Conservation (phyloP, 305 asterid genomes). For the Fraxinus latifolia region DNA sequence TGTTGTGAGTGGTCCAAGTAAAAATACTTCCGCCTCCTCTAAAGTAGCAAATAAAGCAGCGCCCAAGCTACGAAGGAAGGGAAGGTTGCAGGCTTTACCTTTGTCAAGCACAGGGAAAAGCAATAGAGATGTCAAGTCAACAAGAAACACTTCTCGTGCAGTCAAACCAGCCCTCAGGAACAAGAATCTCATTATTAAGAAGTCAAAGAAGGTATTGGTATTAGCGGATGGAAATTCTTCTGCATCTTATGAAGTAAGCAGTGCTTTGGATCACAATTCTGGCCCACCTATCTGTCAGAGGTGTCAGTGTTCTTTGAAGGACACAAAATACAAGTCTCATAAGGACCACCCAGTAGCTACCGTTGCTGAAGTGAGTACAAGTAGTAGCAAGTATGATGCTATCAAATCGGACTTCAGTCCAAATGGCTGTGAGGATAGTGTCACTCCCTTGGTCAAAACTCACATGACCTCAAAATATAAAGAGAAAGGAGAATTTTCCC, state of each 20-base stretch:
- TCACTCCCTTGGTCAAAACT: slow-evolving; percentile 31
- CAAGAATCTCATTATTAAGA: slow-evolving; percentile 54
- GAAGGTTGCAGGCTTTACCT: slow-evolving; percentile 43
- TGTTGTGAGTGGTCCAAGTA: slow-evolving; percentile 28
- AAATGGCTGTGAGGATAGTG: slow-evolving; percentile 31
- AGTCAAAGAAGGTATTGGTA: slow-evolving; percentile 42
- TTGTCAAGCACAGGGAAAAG: slow-evolving; percentile 46
- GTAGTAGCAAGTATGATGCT: slow-evolving; percentile 24
- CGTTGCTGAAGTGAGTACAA: slow-evolving; percentile 21
- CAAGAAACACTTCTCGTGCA: slow-evolving; percentile 41
- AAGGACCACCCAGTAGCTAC: slow-evolving; percentile 26
- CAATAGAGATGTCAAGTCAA: slow-evolving; percentile 47
- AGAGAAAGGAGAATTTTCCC: slow-evolving; percentile 72
- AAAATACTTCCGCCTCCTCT: slow-evolving; percentile 36
- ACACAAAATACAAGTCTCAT: slow-evolving; percentile 31
- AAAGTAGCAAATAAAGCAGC: slow-evolving; percentile 40
- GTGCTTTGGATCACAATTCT: slow-evolving; percentile 27
- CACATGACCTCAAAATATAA: slow-evolving; percentile 35
- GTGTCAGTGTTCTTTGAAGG: slow-evolving; percentile 69
- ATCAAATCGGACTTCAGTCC: slow-evolving; percentile 28
- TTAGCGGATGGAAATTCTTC: slow-evolving; percentile 22
- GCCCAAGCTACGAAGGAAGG: slow-evolving; percentile 56
- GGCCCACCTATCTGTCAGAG: slow-evolving; percentile 65
- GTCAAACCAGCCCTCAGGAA: slow-evolving; percentile 55
- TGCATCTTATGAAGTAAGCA: slow-evolving; percentile 28